Evolutionary conservation across 2,329 filamentous ascomycete species (phyloP).

Genomic region (Thelonectria discophora): DNA sequence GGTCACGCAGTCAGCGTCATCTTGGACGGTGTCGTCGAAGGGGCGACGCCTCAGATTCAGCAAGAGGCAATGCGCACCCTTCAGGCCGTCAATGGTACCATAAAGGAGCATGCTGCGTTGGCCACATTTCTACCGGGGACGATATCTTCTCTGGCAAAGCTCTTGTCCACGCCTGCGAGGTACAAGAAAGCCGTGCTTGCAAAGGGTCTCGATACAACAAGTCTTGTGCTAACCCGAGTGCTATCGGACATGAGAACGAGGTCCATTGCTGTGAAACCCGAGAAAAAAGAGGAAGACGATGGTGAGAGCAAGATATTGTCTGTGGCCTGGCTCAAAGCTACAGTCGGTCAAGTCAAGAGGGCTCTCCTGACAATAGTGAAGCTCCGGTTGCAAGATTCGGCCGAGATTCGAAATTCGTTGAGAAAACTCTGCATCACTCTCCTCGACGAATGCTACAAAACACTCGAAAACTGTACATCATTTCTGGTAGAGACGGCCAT

Average conservation of each 20-base stretch:
- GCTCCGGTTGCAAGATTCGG: constrained; percentile 74
- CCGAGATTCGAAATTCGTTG: constrained; percentile 74
- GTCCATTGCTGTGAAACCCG: constrained; percentile 52
- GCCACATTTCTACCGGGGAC: constrained; percentile 90
- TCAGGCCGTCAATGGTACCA: constrained; percentile 65
- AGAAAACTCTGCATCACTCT: constrained; percentile 76
- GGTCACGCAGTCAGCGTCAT: constrained; percentile 85
- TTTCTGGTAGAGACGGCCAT: constrained; percentile 86
- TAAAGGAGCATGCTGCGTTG: constrained; percentile 77
- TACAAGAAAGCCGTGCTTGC: constrained; percentile 68
- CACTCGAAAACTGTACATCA: constrained; percentile 72
- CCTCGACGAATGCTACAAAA: constrained; percentile 79
- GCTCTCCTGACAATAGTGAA: constrained; percentile 82
- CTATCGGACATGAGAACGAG: constrained; percentile 66
- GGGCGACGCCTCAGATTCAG: constrained; percentile 73
- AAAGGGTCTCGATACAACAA: constrained; percentile 67
- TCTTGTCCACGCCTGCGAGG: constrained; percentile 73
- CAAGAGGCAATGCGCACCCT: constrained; percentile 74
- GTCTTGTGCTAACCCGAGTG: constrained; percentile 61
- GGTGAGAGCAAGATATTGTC: constrained; percentile 51
- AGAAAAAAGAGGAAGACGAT: constrained; percentile 37
- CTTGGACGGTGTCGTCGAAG: constrained; percentile 75
- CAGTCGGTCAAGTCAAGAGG: constrained; percentile 81
- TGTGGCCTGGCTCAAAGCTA: constrained; percentile 79
- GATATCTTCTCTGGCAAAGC: constrained; percentile 80